These are phyloP conservation scores for Eucalyptus curtisii DNA, from an alignment of 345 rosid genomes.

Conservation along the genomic window DNA sequence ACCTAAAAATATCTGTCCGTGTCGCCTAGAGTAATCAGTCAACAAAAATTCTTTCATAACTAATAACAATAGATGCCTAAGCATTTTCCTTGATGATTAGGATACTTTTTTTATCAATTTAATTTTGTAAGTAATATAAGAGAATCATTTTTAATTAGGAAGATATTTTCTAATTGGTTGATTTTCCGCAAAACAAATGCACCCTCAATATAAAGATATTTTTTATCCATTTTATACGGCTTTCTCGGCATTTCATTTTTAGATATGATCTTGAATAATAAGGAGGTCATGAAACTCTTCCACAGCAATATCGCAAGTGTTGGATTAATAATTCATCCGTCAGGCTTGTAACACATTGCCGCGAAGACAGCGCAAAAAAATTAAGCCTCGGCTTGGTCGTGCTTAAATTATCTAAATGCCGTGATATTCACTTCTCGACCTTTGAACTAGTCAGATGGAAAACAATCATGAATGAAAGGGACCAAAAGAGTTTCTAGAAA, in stretches of 20 bases:
- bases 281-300: background rate
- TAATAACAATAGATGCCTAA: background rate
- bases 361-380: background rate
- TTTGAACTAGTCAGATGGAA: background rate
- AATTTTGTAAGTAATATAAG: background rate
- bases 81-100: background rate
- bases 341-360: accelerated
- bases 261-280: no score
- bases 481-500: background rate
- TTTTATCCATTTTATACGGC: background rate
- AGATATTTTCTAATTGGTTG: no score
- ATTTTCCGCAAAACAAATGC: background rate
- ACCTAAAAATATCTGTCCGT: background rate
- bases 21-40: background rate
- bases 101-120: no score
- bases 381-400: background rate
- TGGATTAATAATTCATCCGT: background rate
- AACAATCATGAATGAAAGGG: background rate
- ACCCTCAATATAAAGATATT: background rate
- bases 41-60: background rate
- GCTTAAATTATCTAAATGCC: background rate
- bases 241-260: background rate
- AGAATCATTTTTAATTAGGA: background rate
- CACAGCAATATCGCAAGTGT: background rate
- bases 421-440: background rate